phyloP scores from a whole-genome alignment of 208 protist genomes.

The Leptomonas seymouri region DNA sequence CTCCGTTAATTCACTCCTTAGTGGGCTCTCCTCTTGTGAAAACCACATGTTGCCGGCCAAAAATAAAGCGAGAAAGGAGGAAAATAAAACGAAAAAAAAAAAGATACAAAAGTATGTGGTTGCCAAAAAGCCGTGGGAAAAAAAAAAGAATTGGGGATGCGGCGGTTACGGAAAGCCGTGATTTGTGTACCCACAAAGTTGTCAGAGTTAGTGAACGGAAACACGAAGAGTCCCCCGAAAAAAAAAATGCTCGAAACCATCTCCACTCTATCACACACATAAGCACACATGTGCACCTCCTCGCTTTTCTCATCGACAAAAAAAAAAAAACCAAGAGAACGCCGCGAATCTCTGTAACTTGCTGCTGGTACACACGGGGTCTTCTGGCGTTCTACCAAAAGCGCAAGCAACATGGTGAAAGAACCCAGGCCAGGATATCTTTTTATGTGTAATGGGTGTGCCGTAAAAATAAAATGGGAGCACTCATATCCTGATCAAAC shows the following conservation, averaged over 20 bases:
- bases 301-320: constrained; percentile 18
- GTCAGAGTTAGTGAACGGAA: no score
- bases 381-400: no score
- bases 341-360: not conserved
- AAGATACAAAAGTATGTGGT: not conserved
- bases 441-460: not conserved
- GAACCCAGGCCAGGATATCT: not conserved
- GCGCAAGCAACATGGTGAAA: no score
- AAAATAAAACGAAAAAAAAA: constrained; percentile 9
- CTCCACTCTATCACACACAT: no score
- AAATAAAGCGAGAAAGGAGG: not conserved
- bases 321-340: constrained; percentile 21
- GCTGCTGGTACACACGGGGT: not conserved
- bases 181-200: no score
- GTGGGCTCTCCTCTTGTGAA: not conserved
- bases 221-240: no score
- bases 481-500: not conserved
- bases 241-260: no score
- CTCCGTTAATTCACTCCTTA: not conserved
- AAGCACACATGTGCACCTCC: no score
- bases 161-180: no score
- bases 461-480: not conserved
- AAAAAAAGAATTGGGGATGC: no score
- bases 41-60: not conserved
- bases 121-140: not conserved